Percentiles rank a stretch among this genome's conserved stretches.
Conservation (phyloP, 257 asterid species). For the Solanum clarkiae region DNA sequence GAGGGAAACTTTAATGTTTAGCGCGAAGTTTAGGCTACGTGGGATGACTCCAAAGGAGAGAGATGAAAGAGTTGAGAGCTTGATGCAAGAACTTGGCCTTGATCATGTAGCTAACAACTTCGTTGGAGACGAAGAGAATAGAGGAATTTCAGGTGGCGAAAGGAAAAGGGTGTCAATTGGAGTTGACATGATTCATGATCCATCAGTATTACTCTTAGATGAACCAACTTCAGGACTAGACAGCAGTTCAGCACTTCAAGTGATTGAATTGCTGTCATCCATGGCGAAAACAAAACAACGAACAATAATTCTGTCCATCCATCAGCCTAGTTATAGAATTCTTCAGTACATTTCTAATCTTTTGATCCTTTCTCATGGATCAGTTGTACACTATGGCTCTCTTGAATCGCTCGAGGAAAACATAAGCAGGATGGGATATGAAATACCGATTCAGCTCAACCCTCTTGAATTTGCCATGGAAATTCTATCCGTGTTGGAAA, state of each 20-base stretch:
- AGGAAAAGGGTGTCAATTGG: constrained; percentile 71
- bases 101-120: constrained; percentile 49
- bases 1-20: constrained; percentile 56
- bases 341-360: background rate
- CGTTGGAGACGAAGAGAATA: constrained; percentile 75
- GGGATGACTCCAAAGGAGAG: constrained; percentile 26
- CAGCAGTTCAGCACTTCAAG: too few relatives aligned
- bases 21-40: constrained; percentile 53
- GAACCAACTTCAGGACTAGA: constrained; percentile 47
- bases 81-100: constrained; percentile 71
- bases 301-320: too few relatives aligned
- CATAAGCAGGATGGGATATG: constrained; percentile 32
- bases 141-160: constrained; percentile 87
- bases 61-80: constrained; percentile 38
- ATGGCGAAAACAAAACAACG: too few relatives aligned
- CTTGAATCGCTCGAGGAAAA: constrained; percentile 44
- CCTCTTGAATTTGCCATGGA: constrained; percentile 81
- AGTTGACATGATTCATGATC: constrained; percentile 80
- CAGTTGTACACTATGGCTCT: constrained; percentile 60
- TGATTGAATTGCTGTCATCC: too few relatives aligned
- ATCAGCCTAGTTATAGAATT: too few relatives aligned
- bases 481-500: constrained; percentile 37
- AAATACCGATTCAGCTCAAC: constrained; percentile 58
- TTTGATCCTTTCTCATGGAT: constrained; percentile 64
- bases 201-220: constrained; percentile 55